Evolutionary conservation across 805 yeast genomes (phyloP).

Genomic region (Lipomyces yamadae): DNA sequence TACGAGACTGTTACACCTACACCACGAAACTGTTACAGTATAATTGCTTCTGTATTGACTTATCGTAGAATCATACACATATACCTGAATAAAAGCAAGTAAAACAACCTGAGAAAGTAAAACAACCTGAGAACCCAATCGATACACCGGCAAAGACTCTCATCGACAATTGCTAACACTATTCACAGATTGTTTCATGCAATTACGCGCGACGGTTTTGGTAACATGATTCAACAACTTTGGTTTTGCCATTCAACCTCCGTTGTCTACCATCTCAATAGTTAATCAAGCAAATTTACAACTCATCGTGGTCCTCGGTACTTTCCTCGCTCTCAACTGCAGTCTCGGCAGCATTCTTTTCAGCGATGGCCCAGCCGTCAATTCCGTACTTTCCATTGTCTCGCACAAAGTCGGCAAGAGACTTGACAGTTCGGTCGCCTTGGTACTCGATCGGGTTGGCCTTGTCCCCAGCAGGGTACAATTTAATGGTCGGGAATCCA

Average conservation of each 20-base stretch:
- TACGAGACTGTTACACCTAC: no score
- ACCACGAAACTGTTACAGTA: no score
- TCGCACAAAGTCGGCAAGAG: conserved; percentile 70
- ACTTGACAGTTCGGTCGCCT: conserved; percentile 75
- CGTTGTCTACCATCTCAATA: background rate
- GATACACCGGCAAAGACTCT: background rate
- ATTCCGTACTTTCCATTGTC: conserved; percentile 66
- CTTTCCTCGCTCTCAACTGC: conserved; percentile 40
- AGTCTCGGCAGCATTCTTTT: conserved; percentile 34
- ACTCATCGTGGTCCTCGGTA: conserved; percentile 38
- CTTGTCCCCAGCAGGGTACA: conserved; percentile 86
- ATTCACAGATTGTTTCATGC: background rate
- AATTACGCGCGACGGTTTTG: background rate
- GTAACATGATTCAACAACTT: background rate
- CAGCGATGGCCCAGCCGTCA: conserved; percentile 56
- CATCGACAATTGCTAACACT: background rate
- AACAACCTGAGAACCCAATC: background rate
- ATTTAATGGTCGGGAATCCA: conserved; percentile 91
- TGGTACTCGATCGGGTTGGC: conserved; percentile 66
- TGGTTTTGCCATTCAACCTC: background rate
- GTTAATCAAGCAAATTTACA: conserved; percentile 24
- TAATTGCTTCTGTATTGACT: no score
- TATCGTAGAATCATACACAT: no score
- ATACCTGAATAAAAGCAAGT: no score
- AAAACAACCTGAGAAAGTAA: no score